Evolutionary conservation across 306 rosid species (phyloP).

Genomic region (Medicago truncatula): MtrunA17r5.0-ANR NC_053045.1:54968501-54969000

Average conservation of each 20-base stretch:
- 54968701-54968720: conserved; percentile 28
- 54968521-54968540: conserved; percentile 16
- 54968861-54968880: conserved; percentile 87
- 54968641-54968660: neutral
- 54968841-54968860: conserved; percentile 95
- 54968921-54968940: conserved; percentile 89
- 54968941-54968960: conserved; percentile 66
- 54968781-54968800: conserved; percentile 12
- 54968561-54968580: neutral
- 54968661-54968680: neutral
- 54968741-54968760: neutral
- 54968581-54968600: neutral
- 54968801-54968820: conserved; percentile 37
- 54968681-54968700: conserved; percentile 29
- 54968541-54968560: neutral
- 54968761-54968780: conserved; percentile 34
- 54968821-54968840: conserved; percentile 98
- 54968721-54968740: conserved; percentile 14
- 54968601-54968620: neutral
- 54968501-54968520: conserved; percentile 18
- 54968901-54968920: conserved; percentile 87
- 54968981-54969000: conserved; percentile 75
- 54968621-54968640: neutral
- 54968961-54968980: conserved; percentile 93
- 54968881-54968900: conserved; percentile 83